These are phyloP conservation scores for Escovopsis sp. DNA, from an alignment of 2,329 filamentous ascomycete genomes.

Conservation along the genomic window DNA sequence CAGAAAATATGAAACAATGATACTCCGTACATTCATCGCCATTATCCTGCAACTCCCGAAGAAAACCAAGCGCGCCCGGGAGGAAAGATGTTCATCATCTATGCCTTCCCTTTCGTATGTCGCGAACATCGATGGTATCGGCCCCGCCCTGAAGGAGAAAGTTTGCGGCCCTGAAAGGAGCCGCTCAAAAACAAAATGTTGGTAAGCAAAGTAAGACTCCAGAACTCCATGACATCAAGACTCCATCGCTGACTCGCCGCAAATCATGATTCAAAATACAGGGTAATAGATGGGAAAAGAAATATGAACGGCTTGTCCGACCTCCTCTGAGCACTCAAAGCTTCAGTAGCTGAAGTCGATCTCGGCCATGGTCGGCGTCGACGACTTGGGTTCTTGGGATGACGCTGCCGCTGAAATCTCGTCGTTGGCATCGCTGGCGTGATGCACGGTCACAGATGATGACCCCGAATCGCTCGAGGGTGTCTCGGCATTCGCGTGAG, in stretches of 20 bases:
- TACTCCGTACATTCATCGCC: too few relatives aligned
- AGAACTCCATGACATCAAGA: slow-evolving; percentile 9
- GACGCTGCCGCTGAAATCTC: slow-evolving; percentile 18
- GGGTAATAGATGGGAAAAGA: slow-evolving; percentile 15
- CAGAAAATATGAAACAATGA: too few relatives aligned
- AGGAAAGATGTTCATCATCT: too few relatives aligned
- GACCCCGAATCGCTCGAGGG: slow-evolving; percentile 24
- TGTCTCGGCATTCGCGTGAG: slow-evolving; percentile 29
- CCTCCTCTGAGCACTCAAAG: neutral
- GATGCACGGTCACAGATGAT: slow-evolving; percentile 25
- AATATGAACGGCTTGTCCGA: too few relatives aligned
- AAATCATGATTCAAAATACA: slow-evolving; percentile 13
- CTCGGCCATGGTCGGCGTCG: slow-evolving; percentile 38
- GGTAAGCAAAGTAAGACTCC: too few relatives aligned
- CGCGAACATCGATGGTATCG: too few relatives aligned
- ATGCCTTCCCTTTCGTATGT: too few relatives aligned
- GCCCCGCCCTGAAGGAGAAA: too few relatives aligned
- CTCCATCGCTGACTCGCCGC: slow-evolving; percentile 20
- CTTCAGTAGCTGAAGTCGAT: slow-evolving; percentile 49
- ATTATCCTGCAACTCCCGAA: too few relatives aligned
- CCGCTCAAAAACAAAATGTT: too few relatives aligned
- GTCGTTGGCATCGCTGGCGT: slow-evolving; percentile 16
- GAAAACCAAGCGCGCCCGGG: too few relatives aligned
- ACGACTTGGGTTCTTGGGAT: slow-evolving; percentile 32
- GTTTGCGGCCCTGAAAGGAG: too few relatives aligned